phyloP scores from a whole-genome alignment of 305 asterid genomes.

The Fraxinus nigra region DNA sequence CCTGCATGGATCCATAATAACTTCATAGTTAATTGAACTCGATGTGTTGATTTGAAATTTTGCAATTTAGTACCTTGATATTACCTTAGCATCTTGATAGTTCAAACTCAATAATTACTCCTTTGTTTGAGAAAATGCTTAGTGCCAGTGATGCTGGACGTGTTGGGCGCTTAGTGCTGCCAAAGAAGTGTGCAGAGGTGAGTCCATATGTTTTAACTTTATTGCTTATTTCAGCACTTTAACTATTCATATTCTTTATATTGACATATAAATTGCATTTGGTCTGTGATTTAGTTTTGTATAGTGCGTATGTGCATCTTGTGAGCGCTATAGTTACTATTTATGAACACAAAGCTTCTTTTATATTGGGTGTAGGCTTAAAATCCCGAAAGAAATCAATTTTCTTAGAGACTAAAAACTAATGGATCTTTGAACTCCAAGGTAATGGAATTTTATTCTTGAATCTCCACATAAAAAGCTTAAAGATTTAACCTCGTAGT shows the following conservation, averaged over 20 bases:
- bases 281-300: slow-evolving; percentile 1
- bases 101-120: slow-evolving; percentile 69
- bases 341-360: neutral
- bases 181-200: slow-evolving; percentile 98
- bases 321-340: slow-evolving; percentile 13
- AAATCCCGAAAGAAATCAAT: neutral
- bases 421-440: neutral
- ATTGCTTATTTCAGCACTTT: slow-evolving; percentile 15
- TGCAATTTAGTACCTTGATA: slow-evolving; percentile 25
- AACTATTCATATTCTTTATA: slow-evolving; percentile 9
- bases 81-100: slow-evolving; percentile 63
- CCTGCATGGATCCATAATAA: slow-evolving; percentile 22
- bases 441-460: neutral
- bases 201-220: slow-evolving; percentile 26
- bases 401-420: neutral
- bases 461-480: neutral
- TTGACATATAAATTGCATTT: slow-evolving; percentile 7
- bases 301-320: neutral
- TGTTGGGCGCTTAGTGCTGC: slow-evolving; percentile 92
- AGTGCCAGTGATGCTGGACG: slow-evolving; percentile 98
- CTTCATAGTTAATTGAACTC: slow-evolving; percentile 12
- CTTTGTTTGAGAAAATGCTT: slow-evolving; percentile 89
- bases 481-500: neutral
- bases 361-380: neutral
- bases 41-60: slow-evolving; percentile 22